A percentile compares a stretch with the other conserved stretches of the same genome.
These are phyloP conservation scores for Hanseniaspora guilliermondii DNA, from an alignment of 805 yeast genomes.

Conservation along the genomic window DNA sequence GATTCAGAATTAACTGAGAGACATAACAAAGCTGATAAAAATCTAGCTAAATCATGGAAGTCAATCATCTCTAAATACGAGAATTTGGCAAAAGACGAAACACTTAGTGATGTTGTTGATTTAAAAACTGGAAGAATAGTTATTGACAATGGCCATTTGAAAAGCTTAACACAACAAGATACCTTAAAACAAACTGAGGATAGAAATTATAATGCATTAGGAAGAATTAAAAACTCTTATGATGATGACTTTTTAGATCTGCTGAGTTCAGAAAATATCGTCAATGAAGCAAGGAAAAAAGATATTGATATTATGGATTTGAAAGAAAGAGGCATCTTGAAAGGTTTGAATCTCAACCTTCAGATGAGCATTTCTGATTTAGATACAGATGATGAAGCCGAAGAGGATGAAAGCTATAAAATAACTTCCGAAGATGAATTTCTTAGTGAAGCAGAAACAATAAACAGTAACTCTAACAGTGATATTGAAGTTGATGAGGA, in stretches of 20 bases:
- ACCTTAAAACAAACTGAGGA: conserved; percentile 16
- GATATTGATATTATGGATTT: conserved; percentile 2
- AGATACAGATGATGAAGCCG: background rate
- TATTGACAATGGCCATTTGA: conserved; percentile 58
- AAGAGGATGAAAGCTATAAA: background rate
- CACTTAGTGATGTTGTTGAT: conserved; percentile 56
- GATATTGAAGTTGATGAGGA: conserved; percentile 12
- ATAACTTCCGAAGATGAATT: background rate
- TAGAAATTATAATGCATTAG: conserved; percentile 15
- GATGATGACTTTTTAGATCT: conserved; percentile 15
- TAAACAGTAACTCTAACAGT: background rate
- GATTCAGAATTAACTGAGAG: conserved; percentile 27
- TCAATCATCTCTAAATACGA: conserved; percentile 40
- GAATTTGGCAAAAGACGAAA: conserved; percentile 31
- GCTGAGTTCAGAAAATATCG: background rate
- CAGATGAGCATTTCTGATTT: background rate
- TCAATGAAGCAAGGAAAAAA: background rate
- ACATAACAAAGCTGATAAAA: conserved; percentile 27
- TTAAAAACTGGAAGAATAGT: conserved; percentile 49
- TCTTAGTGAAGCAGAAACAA: background rate
- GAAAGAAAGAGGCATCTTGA: conserved; percentile 1
- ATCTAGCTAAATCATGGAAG: conserved; percentile 35
- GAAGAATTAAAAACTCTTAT: conserved; percentile 21
- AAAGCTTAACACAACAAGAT: conserved; percentile 25
- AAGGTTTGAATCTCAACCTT: background rate